Base-by-base conservation (phyloP, 495 filamentous ascomycete genomes). In the Aspergillus conjunctus region DNA sequence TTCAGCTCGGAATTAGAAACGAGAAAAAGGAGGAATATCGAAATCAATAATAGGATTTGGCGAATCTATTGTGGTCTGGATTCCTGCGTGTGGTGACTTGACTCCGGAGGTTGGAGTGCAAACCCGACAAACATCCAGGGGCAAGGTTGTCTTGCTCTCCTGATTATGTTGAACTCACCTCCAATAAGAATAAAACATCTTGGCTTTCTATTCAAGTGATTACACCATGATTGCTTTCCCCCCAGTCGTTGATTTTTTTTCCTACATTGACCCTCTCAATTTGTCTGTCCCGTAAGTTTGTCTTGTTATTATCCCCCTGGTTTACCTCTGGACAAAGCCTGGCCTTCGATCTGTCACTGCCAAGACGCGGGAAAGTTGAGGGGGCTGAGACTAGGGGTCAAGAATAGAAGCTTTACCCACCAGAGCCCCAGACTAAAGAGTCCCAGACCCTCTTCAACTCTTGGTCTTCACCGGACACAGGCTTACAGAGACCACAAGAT, bases 371-470 rank as follows among this genome's bases (percentile, higher is more conserved):
- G 60, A 48, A 34, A 30, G 32, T 54, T 26, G 48, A 26, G 39
- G 60, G 60, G 54, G 58, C 37, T 58, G 54, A 46, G 31, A 51
- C 34, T 11, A 54, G 50, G 56, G 32, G 62, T 61, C 59, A 67
- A 67, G 64, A 67, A 64, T 67, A 67, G 65, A 20, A 64, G 41
- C 43, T 48, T 26, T 52, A 52, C 33, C 51, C 52, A 59, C 56
- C 45, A 21, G 8, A 12, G 17, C 54, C 33, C 34, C 17, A 54
- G 59, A 34, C 56, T 54, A 51, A 56, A 22, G 43, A 22, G 54
- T n/a, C 59, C 46, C 46, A 43, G 39, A 51, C 50, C 55, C 52
- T 54, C 54, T 51, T 50, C 33, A 45, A 54, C 57, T 57, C 44
- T 17, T 22, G 51, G 31, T 49, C 37, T 32, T 43, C 17, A 51